Evolutionary conservation across 2,329 filamentous ascomycete species (phyloP), one percentile per base, ranked within the genome.

Genomic region (Pseudogymnoascus sp.): DNA sequence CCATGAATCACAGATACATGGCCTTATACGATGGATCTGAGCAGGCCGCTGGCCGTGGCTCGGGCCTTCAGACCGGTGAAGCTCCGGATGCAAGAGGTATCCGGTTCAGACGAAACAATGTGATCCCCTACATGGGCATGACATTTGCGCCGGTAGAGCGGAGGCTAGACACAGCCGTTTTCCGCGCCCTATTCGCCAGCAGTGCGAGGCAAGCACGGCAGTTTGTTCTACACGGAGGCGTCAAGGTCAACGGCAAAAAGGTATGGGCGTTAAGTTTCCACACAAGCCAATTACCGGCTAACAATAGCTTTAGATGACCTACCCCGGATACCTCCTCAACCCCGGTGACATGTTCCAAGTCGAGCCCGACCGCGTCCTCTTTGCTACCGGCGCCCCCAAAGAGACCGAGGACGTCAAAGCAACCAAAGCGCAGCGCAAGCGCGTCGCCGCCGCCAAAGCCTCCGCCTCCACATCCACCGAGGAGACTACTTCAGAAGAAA

Each of bases 281-380:
- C 14, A 16, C 63, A 53, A 61, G 12, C 3, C 37, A 59, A 59
- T 59, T 46, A 26, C 37, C 31, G 61, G 63, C 63, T 63, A 66
- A 68, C 62, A 62, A 7, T 28, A 28, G 28, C 40, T 62, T n/a
- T 69, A 96, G 93, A 96, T 98, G 90, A 82, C 84, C 67, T 90
- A 95, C 73, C 93, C 95, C 7, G 89, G 91, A 62, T 99, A 99
- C 76, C 87, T 92, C 68, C 84, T 99, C 40, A 99, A 99, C 76
- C 96, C 95, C 2, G 95, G 95, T 69, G 95, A 99, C 75, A 91
- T 99, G 86, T 99, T 99, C 82, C 91, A 96, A 75, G 93, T 99
- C 70, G 89, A 97, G 19, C 83, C 90, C 37, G 91, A 96, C 40
- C 86, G 88, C 70, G 95, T 99, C 63, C 82, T 99, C 76, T 93